Base-by-base conservation (phyloP, 371 early-diverging fungal species). In the Polyrhizophydium stewartii region DNA sequence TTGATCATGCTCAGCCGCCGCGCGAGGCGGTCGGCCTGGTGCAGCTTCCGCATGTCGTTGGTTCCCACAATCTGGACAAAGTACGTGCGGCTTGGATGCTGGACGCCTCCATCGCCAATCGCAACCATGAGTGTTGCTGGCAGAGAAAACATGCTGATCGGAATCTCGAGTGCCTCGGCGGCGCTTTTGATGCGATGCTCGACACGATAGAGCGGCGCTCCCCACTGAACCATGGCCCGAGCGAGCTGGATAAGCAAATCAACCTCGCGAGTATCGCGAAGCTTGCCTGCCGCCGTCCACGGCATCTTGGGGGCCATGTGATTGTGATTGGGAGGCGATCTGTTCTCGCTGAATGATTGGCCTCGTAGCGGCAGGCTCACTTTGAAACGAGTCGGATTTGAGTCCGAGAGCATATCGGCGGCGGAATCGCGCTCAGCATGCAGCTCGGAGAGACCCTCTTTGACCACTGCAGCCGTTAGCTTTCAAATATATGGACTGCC, bases 171-270 rank as follows among this genome's bases (percentile, higher is more conserved):
- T 10, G 60, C 66, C 30, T 55, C 59, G 6, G 66, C 66, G 13
- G 61, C 66, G 24, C 56, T 28, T 1, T 45, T 17, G 13, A 65
- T 45, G 5, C 66, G 60, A 30, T 65, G 60, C 41, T 65, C 66
- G 17, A 65, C 66, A n/a, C 66, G 46, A 32, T 65, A 65, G 21
- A 65, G 32, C n/a, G 66, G 66, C 24, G 66, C 66, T 5, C 66
- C 66, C 43, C 43, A 43, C n/a, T 43, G 17, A n/a, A n/a, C 43
- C 43, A 43, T 43, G n/a, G n/a, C 17, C n/a, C 43, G 16, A n/a
- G 43, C n/a, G 17, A 43, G n/a, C 17, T 43, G 17, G 16, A 43
- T 43, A 43, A 43, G 43, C 16, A 43, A n/a, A 17, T 43, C 43
- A n/a, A 43, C 43, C n/a, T 43, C 43, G n/a, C 43, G 43, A n/a